These are phyloP conservation scores for Camelina neglecta DNA, from an alignment of 345 rosid species.

Conservation along the genomic window DNA sequence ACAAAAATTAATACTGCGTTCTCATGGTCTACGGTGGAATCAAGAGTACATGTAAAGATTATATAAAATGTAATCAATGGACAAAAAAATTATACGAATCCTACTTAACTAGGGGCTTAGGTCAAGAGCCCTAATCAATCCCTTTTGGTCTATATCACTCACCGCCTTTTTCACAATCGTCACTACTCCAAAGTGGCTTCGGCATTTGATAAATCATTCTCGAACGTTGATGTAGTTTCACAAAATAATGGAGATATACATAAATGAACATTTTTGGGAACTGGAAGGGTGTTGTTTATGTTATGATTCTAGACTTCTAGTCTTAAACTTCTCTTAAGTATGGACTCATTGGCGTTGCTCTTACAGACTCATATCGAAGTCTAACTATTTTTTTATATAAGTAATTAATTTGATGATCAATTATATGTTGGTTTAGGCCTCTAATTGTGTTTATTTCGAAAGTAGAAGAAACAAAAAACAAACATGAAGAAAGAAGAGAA, in stretches of 20 bases:
- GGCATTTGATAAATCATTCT: background rate
- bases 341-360: too few species aligned
- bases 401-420: constrained; percentile 1
- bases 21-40: constrained; percentile 19
- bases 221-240: background rate
- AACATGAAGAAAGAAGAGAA: constrained; percentile 16
- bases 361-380: background rate
- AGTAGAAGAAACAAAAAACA: background rate
- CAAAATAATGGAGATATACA: background rate
- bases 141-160: too few species aligned
- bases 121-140: background rate
- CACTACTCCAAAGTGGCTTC: background rate
- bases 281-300: background rate
- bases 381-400: background rate
- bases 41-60: background rate
- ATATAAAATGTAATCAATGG: background rate
- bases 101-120: background rate
- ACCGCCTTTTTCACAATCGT: background rate
- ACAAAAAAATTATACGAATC: background rate
- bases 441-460: constrained; percentile 14
- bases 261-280: background rate
- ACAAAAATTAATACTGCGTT: background rate
- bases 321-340: too few species aligned
- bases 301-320: background rate
- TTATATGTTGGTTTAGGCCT: constrained; percentile 20